Base-by-base conservation (phyloP, 1,139 yeast species). In the Pichia norvegensis region DNA sequence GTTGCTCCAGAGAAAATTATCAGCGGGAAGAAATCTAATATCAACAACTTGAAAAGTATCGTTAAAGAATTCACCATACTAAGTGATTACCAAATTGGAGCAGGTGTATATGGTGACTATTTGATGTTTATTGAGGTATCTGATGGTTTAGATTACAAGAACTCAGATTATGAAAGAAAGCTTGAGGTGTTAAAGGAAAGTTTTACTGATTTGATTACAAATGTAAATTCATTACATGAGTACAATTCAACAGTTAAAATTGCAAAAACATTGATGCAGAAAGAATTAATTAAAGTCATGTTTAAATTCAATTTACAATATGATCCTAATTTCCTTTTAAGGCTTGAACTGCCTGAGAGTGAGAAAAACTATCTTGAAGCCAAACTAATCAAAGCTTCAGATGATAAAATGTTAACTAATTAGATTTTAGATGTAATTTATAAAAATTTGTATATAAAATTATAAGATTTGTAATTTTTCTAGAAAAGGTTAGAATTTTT, bases 1-100 rank as follows among this genome's bases (percentile, higher is more conserved):
- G 81, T 88, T 36, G 97, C 92, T 0, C 97, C 97, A 11, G 57
- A 63, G 40, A 72, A 79, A 25, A 73, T 81, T 29, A 73, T 85
- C 27, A 67, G 73, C 14, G 67, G 65, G 5, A 31, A 31, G 35
- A 31, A 31, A 8, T 31, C 35, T 4, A 31, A 16, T 17, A 31
- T n/a, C 9, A 62, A 59, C 4, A 57, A 63, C 16, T 64, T 86
- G 14, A 56, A 63, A 14, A 60, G 58, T 0, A 56, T 85, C 6
- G 82, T 36, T 46, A 61, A 1, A 53, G 65, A 53, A 75, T 84
- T 60, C 80, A 82, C 5, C 65, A 67, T 43, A 56, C 67, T 16
- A 22, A 44, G 76, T 1, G 69, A 68, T 22, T 86, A 94, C 92
- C 63, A 64, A n/a, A 61, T 64, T 39, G 84, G 85, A 2, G 77